phyloP scores from a whole-genome alignment of 2,329 filamentous ascomycete genomes.

The Coniochaeta pulveracea region DNA sequence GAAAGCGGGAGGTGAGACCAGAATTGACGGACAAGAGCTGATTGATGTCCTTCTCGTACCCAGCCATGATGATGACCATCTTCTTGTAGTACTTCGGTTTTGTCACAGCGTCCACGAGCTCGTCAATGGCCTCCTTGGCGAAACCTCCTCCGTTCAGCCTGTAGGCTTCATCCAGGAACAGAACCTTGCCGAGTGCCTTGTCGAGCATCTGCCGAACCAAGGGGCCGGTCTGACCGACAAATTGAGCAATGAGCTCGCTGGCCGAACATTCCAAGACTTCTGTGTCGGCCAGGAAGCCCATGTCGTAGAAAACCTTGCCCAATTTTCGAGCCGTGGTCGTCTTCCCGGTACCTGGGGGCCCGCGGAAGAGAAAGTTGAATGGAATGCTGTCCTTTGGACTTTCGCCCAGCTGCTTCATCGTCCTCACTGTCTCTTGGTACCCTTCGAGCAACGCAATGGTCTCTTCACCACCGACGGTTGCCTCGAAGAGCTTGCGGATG shows the following conservation, averaged over 20 bases:
- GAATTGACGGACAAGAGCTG: constrained; percentile 47
- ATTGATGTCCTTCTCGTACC: constrained; percentile 58
- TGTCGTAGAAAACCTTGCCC: constrained; percentile 64
- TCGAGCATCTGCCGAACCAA: constrained; percentile 52
- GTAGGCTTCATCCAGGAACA: constrained; percentile 67
- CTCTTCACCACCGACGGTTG: constrained; percentile 44
- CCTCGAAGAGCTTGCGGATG: constrained; percentile 42
- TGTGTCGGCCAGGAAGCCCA: constrained; percentile 51
- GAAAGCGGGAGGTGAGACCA: constrained; percentile 54
- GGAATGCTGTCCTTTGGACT: constrained; percentile 49
- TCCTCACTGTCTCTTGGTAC: constrained; percentile 39
- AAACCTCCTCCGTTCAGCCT: constrained; percentile 46
- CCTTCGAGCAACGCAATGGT: constrained; percentile 40
- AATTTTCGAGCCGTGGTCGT: constrained; percentile 63
- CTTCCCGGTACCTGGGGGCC: constrained; percentile 61
- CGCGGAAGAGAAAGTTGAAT: constrained; percentile 59
- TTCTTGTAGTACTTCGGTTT: constrained; percentile 47
- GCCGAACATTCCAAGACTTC: constrained; percentile 58
- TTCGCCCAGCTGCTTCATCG: constrained; percentile 36
- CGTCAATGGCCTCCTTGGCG: constrained; percentile 43
- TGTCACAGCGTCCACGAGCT: constrained; percentile 38
- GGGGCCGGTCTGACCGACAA: constrained; percentile 57
- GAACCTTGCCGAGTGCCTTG: constrained; percentile 49
- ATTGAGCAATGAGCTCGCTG: constrained; percentile 57
- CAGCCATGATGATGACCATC: constrained; percentile 56